phyloP scores from a whole-genome alignment of 2,329 filamentous ascomycete species.

The Pseudogymnoascus sp. region DNA sequence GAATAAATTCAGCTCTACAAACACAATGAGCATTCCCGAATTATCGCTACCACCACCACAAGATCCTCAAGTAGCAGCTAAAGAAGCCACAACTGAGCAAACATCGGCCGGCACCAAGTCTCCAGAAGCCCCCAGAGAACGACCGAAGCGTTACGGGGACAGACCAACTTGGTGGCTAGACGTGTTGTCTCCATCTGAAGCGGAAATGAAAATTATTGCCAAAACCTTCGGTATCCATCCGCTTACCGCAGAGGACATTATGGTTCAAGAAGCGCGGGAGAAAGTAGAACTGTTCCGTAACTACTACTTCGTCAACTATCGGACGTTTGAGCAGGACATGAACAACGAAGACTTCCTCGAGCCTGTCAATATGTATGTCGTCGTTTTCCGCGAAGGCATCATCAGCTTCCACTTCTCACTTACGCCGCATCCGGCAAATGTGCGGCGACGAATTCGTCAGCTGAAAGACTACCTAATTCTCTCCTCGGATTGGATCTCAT shows the following conservation, averaged over 20 bases:
- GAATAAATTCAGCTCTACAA: background rate
- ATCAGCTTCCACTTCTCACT: constrained; percentile 96
- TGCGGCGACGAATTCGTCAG: constrained; percentile 86
- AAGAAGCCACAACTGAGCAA: constrained; percentile 10
- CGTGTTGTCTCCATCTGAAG: constrained; percentile 80
- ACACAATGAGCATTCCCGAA: background rate
- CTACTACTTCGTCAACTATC: constrained; percentile 98
- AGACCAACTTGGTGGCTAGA: constrained; percentile 97
- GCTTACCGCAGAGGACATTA: constrained; percentile 89
- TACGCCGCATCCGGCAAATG: constrained; percentile 92
- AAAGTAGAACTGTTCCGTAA: constrained; percentile 96
- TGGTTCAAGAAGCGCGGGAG: constrained; percentile 94
- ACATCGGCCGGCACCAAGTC: constrained; percentile 42
- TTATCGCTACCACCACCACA: background rate
- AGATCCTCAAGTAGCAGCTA: constrained; percentile 16
- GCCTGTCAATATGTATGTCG: constrained; percentile 93
- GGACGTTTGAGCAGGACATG: constrained; percentile 91
- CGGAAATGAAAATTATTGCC: constrained; percentile 88
- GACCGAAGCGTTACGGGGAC: constrained; percentile 59
- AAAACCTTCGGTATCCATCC: constrained; percentile 95
- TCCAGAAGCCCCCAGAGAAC: constrained; percentile 27
- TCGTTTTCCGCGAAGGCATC: constrained; percentile 92
- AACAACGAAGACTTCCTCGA: constrained; percentile 86
- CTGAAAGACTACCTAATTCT: constrained; percentile 88
- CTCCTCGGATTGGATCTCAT: constrained; percentile 95